Base-by-base conservation (phyloP, 2,329 filamentous ascomycete genomes). In the Ophiostoma pallidulum region DNA sequence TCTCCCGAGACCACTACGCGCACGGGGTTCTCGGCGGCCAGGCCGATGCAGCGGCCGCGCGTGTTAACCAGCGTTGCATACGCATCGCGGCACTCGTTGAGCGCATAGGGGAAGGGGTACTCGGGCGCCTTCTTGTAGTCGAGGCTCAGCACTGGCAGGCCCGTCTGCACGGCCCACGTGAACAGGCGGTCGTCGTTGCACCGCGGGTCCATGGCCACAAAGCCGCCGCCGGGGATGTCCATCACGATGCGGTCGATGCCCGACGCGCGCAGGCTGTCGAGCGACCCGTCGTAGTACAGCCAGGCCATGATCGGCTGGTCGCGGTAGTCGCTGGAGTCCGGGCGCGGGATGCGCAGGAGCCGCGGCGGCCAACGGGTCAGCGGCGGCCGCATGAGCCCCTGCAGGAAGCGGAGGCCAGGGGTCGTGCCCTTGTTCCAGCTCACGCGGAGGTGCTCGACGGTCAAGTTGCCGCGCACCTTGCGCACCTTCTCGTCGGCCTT, bases 341-440 rank as follows among this genome's bases (percentile, higher is more conserved):
- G 92, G 33, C 92, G 73, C 0, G 87, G 83, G 51, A 98, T 96
- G 18, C 88, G 77, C 43, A 97, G 81, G 47, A 83, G 81, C 40
- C 91, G 77, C 2, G 92, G 89, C 6, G 83, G 79, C 70, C 90
- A 94, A 51, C 77, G 78, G 57, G 85, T 91, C 54, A 94, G 78
- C 16, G 84, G 77, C 2, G 90, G 91, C 2, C 90, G 77, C 64
- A 91, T 64, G 46, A 96, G 62, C 13, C 71, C 77, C 44, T 86
- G 84, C 45, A 92, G 63, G 51, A 86, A 81, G 44, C 75, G 71
- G 14, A 98, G 69, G 60, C 95, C 95, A 0, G 92, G 90, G 8
- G 88, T 90, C 0, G 80, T 94, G 12, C 85, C 81, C 63, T 98
- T 98, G 60, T 97, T 94, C 92, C 92, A 98, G 47, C 87, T 87